phyloP scores from a whole-genome alignment of 2,329 filamentous ascomycete genomes.

The Chalara sp. region DNA sequence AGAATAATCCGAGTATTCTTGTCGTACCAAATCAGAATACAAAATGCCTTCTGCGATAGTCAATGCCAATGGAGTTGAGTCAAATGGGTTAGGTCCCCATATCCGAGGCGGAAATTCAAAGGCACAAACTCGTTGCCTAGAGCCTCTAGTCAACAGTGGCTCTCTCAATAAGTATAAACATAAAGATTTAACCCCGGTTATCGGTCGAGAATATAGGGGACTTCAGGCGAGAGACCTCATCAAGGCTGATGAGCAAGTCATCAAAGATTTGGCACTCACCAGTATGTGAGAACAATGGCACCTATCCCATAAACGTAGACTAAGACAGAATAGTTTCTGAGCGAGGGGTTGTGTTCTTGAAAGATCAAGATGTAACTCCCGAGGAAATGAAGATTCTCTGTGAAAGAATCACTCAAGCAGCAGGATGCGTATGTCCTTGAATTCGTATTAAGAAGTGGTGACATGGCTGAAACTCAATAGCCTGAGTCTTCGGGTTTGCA shows the following conservation, averaged over 20 bases:
- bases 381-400: conserved; percentile 37
- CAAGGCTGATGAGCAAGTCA: conserved; percentile 3
- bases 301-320: conserved; percentile 22
- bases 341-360: conserved; percentile 47
- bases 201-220: conserved; percentile 50
- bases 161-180: conserved; percentile 15
- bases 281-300: conserved; percentile 25
- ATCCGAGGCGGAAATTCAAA: background rate
- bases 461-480: background rate
- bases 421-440: conserved; percentile 4
- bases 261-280: conserved; percentile 50
- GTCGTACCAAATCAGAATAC: background rate
- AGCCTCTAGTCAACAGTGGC: conserved; percentile 7
- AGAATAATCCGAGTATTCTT: no score
- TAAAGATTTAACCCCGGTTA: conserved; percentile 15
- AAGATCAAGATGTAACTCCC: conserved; percentile 39
- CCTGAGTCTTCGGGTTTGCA: conserved; percentile 40
- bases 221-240: conserved; percentile 55
- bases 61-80: background rate
- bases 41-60: background rate
- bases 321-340: conserved; percentile 51
- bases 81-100: background rate
- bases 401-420: conserved; percentile 2
- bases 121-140: conserved; percentile 4
- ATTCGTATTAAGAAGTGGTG: no score